Conservation (phyloP, 176 grass and related monocot genomes). For the Alopecurus myosuroides region DNA sequence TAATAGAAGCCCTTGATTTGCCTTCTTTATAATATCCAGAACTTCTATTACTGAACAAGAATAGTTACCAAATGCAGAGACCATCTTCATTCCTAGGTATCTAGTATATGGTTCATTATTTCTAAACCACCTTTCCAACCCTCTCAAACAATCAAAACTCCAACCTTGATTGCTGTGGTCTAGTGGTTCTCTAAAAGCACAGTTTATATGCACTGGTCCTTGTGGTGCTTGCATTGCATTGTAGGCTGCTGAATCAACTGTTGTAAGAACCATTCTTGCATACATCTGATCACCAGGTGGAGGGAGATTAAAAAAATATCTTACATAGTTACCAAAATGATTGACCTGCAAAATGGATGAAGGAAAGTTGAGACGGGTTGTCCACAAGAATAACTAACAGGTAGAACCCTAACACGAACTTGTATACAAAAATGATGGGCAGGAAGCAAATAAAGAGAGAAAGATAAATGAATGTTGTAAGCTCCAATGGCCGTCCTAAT, state of each 20-base stretch:
- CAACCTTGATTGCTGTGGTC: constrained; percentile 55
- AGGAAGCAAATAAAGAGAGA: neutral
- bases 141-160: constrained; percentile 62
- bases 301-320: constrained; percentile 76
- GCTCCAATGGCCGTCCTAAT: neutral
- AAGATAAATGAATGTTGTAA: neutral
- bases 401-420: neutral
- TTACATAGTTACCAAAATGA: constrained; percentile 84
- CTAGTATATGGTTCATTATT: constrained; percentile 65
- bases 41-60: constrained; percentile 49
- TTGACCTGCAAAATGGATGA: constrained; percentile 66
- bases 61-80: constrained; percentile 33
- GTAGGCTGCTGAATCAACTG: constrained; percentile 80
- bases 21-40: constrained; percentile 56
- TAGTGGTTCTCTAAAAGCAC: constrained; percentile 82
- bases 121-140: constrained; percentile 73
- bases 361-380: neutral
- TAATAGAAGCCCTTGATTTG: constrained; percentile 70
- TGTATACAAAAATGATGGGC: neutral
- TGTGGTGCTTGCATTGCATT: constrained; percentile 64
- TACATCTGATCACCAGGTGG: constrained; percentile 69
- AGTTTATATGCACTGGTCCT: constrained; percentile 92
- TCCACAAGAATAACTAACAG: constrained; percentile 8
- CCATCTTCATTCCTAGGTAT: constrained; percentile 58
- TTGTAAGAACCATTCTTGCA: constrained; percentile 79